These are phyloP conservation scores for Puya raimondii DNA, from an alignment of 176 grass and related monocot genomes.

Conservation along the genomic window DNA sequence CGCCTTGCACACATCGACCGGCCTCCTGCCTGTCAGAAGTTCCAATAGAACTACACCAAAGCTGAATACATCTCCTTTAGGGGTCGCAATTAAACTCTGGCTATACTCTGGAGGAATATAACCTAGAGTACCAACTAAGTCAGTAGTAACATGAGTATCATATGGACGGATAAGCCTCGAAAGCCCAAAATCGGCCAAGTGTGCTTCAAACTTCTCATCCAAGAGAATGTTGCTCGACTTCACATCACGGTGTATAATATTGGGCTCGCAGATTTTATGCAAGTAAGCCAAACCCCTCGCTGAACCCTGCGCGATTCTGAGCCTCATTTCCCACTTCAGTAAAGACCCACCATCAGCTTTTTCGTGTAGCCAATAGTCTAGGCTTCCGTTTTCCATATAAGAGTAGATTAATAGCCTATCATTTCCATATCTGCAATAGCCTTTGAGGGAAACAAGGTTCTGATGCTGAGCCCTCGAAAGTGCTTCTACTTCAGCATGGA, in stretches of 20 bases:
- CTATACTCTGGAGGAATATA: conserved; percentile 95
- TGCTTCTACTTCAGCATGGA: conserved; percentile 84
- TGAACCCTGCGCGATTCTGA: conserved; percentile 80
- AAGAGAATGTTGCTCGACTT: conserved; percentile 97
- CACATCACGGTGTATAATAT: conserved; percentile 87
- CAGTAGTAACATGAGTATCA: conserved; percentile 90
- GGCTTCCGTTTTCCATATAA: conserved; percentile 90
- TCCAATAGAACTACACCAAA: conserved; percentile 85
- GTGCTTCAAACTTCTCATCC: conserved; percentile 77
- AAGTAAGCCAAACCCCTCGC: conserved; percentile 80
- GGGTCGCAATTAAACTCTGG: conserved; percentile 62
- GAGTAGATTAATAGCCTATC: conserved; percentile 88
- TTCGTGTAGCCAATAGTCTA: conserved; percentile 96
- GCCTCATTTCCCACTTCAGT: conserved; percentile 74
- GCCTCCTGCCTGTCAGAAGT: conserved; percentile 61
- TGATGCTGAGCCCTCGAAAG: conserved; percentile 81
- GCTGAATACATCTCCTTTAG: conserved; percentile 86
- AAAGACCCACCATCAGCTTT: conserved; percentile 48
- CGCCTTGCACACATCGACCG: conserved; percentile 59
- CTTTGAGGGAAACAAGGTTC: conserved; percentile 78
- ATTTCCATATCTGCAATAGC: conserved; percentile 72
- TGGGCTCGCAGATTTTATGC: conserved; percentile 85
- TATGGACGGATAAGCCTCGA: conserved; percentile 83
- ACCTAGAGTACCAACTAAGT: conserved; percentile 77
- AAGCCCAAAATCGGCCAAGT: conserved; percentile 88